A percentile compares a stretch with the other conserved stretches of the same genome.
Evolutionary conservation across 1,139 yeast genomes (phyloP).

Genomic region (Debaryomyces sp.): DNA sequence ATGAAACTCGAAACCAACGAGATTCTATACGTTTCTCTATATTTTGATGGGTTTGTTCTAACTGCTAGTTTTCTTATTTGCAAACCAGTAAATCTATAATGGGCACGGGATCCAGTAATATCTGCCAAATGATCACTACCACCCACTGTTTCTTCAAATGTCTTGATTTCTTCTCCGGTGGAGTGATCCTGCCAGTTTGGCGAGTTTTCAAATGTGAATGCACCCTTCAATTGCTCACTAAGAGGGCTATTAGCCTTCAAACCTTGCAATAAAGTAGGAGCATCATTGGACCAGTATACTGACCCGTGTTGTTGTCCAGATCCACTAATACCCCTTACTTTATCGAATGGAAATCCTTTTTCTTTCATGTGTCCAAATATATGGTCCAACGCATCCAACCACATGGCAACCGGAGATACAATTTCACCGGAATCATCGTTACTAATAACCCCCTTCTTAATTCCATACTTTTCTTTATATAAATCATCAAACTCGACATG

Average conservation of each 20-base stretch:
- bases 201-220: slow-evolving; percentile 65
- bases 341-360: slow-evolving; percentile 56
- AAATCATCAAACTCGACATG: slow-evolving; percentile 74
- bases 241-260: slow-evolving; percentile 32
- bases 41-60: slow-evolving; percentile 51
- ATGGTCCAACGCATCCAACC: slow-evolving; percentile 82
- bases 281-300: slow-evolving; percentile 69
- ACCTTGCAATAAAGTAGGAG: slow-evolving; percentile 38
- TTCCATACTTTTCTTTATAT: slow-evolving; percentile 55
- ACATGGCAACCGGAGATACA: slow-evolving; percentile 83
- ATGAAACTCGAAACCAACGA: slow-evolving; percentile 80
- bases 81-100: slow-evolving; percentile 87
- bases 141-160: slow-evolving; percentile 63
- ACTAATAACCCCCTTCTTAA: slow-evolving; percentile 70
- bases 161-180: slow-evolving; percentile 67
- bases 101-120: slow-evolving; percentile 85
- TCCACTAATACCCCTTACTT: slow-evolving; percentile 75
- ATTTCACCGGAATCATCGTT: slow-evolving; percentile 57
- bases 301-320: slow-evolving; percentile 95
- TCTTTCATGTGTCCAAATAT: slow-evolving; percentile 57
- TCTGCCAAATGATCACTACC: slow-evolving; percentile 67
- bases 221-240: slow-evolving; percentile 47
- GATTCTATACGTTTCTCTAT: slow-evolving; percentile 60
- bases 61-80: slow-evolving; percentile 78
- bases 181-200: slow-evolving; percentile 98